phyloP scores from a whole-genome alignment of 2,329 filamentous ascomycete genomes.

The Talaromyces sp. region DNA sequence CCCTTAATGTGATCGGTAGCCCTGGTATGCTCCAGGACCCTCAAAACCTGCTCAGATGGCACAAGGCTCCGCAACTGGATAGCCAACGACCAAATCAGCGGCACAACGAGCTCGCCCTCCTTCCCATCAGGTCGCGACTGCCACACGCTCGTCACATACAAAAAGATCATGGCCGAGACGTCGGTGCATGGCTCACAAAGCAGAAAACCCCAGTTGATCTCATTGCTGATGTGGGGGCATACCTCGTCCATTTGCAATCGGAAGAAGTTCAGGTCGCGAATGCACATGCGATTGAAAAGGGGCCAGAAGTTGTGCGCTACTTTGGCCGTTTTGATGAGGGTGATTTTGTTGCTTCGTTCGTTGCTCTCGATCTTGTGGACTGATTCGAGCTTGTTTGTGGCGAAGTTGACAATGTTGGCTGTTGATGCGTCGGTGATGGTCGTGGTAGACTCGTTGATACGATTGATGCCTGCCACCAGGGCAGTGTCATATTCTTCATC shows the following conservation, averaged over 20 bases:
- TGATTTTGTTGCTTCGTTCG: not conserved
- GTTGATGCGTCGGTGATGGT: not conserved
- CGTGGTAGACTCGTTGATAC: not conserved
- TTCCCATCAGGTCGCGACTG: not conserved
- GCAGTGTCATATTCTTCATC: not conserved
- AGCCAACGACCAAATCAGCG: not conserved
- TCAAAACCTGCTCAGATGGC: not conserved
- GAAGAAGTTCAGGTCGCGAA: not conserved
- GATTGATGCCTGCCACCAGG: not conserved
- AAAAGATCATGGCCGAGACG: slow-evolving; percentile 11
- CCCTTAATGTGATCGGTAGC: not conserved
- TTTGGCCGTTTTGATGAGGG: not conserved
- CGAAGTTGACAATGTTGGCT: not conserved
- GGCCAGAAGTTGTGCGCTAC: slow-evolving; percentile 2
- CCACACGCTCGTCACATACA: slow-evolving; percentile 3
- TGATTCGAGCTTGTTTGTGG: not conserved
- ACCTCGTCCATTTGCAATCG: not conserved
- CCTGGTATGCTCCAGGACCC: not conserved
- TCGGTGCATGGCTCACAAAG: slow-evolving; percentile 11
- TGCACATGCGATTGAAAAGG: not conserved
- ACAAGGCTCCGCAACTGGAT: not conserved
- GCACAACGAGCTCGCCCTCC: not conserved
- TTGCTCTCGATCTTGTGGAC: not conserved
- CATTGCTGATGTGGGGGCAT: not conserved
- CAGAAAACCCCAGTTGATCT: slow-evolving; percentile 24